A percentile compares a stretch with the other conserved stretches of the same genome.
Evolutionary conservation across 2,329 filamentous ascomycete species (phyloP).

Genomic region (Pseudopyricularia cyperi): DNA sequence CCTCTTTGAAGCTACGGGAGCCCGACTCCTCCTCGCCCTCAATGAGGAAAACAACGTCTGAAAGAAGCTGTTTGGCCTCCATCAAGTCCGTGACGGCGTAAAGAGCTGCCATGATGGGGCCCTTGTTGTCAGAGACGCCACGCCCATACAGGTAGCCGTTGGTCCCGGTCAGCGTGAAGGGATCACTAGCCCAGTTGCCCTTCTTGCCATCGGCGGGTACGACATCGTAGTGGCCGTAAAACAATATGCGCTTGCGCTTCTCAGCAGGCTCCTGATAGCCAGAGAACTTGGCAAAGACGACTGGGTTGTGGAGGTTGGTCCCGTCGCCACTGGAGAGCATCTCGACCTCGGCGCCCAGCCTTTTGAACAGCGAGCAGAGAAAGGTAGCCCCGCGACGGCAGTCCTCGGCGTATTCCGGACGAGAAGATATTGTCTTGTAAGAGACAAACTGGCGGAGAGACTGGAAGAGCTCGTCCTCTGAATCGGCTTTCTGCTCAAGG

Average conservation of each 20-base stretch:
- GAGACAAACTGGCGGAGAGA: constrained; percentile 77
- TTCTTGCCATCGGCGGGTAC: constrained; percentile 77
- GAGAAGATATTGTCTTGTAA: constrained; percentile 82
- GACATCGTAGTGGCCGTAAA: constrained; percentile 97
- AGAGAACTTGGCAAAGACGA: constrained; percentile 83
- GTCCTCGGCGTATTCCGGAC: constrained; percentile 76
- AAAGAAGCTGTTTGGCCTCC: constrained; percentile 69
- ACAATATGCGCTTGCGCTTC: constrained; percentile 73
- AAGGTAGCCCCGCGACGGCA: constrained; percentile 89
- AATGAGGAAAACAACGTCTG: constrained; percentile 86
- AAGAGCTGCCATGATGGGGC: constrained; percentile 83
- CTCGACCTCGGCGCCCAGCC: constrained; percentile 77
- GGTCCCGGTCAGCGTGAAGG: constrained; percentile 77
- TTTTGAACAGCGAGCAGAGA: constrained; percentile 79
- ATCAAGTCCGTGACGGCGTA: constrained; percentile 86
- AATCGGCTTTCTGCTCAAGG: constrained; percentile 20
- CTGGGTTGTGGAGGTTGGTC: constrained; percentile 57
- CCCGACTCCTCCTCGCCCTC: constrained; percentile 96
- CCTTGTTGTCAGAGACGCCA: constrained; percentile 97
- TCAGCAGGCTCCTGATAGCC: constrained; percentile 55
- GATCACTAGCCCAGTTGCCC: constrained; percentile 74
- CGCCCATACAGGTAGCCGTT: constrained; percentile 92
- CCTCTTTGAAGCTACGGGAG: constrained; percentile 78
- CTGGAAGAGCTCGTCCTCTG: constrained; percentile 48
- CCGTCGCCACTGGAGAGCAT: constrained; percentile 68